Evolutionary conservation across 2,329 filamentous ascomycete species (phyloP).

Genomic region (Trichoderma sp.): DNA sequence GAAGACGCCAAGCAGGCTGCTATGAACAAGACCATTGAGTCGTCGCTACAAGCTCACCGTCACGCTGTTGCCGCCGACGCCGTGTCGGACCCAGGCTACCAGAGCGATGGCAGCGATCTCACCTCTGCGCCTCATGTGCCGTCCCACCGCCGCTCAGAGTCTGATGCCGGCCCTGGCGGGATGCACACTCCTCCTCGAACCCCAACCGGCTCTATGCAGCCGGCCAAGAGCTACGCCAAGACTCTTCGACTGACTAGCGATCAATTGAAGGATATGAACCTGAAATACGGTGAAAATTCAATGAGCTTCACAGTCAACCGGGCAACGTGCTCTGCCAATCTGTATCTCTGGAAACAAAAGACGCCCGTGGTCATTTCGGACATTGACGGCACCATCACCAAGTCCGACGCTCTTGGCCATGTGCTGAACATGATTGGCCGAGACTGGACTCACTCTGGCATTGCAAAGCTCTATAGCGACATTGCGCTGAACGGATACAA

Average conservation of each 20-base stretch:
- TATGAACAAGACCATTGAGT: constrained; percentile 63
- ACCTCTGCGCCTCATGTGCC: constrained; percentile 50
- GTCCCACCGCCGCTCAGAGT: constrained; percentile 66
- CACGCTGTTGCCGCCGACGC: constrained; percentile 70
- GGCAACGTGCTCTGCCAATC: constrained; percentile 85
- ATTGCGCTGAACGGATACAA: constrained; percentile 97
- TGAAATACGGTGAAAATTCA: constrained; percentile 83
- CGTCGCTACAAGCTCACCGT: constrained; percentile 48
- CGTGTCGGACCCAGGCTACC: constrained; percentile 89
- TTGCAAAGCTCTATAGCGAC: constrained; percentile 96
- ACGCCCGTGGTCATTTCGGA: constrained; percentile 96
- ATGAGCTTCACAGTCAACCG: constrained; percentile 97
- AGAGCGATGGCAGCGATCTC: constrained; percentile 78
- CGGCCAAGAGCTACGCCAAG: constrained; percentile 91
- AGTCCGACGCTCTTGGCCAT: constrained; percentile 92
- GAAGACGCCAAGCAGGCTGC: constrained; percentile 93
- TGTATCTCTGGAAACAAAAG: constrained; percentile 92
- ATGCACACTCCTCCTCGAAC: constrained; percentile 67
- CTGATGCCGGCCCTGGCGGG: constrained; percentile 58
- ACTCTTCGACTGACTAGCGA: constrained; percentile 93
- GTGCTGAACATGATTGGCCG: constrained; percentile 95
- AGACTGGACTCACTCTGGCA: constrained; percentile 96
- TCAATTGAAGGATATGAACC: constrained; percentile 80
- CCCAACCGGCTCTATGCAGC: constrained; percentile 65
- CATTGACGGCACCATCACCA: constrained; percentile 98